These are phyloP conservation scores for Eutypa lata DNA, from an alignment of 2,329 filamentous ascomycete genomes.

Conservation along the genomic window DNA sequence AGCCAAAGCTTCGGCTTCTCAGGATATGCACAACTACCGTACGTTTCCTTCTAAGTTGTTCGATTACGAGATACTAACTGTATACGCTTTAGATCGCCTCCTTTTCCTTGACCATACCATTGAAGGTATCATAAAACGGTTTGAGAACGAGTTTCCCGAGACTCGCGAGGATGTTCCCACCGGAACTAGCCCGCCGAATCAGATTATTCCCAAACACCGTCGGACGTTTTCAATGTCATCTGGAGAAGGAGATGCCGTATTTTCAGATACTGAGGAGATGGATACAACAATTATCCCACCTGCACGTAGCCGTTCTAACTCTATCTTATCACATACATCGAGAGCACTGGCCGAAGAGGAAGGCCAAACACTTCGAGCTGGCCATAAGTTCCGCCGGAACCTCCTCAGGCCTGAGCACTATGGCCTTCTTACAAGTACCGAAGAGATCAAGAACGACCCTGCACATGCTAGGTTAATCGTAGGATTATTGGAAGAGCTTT, in stretches of 20 bases:
- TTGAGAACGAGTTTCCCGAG: conserved; percentile 95
- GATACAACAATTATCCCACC: conserved; percentile 43
- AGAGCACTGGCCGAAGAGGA: conserved; percentile 55
- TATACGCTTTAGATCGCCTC: conserved; percentile 58
- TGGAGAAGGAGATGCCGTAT: conserved; percentile 33
- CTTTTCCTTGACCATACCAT: conserved; percentile 86
- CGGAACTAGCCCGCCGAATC: conserved; percentile 18
- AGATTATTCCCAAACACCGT: conserved; percentile 13
- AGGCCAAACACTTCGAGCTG: conserved; percentile 52
- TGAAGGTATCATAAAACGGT: conserved; percentile 87
- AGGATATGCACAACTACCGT: conserved; percentile 73
- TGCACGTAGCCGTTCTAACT: conserved; percentile 49
- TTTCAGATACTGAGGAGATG: conserved; percentile 46
- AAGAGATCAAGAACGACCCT: conserved; percentile 49
- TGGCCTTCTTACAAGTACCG: conserved; percentile 44
- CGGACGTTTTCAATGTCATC: conserved; percentile 27
- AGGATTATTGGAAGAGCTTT: conserved; percentile 61
- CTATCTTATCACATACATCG: conserved; percentile 47
- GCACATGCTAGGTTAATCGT: conserved; percentile 52
- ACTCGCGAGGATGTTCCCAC: conserved; percentile 48
- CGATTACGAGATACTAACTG: conserved; percentile 21
- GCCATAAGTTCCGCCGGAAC: conserved; percentile 53
- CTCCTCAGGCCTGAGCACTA: conserved; percentile 52
- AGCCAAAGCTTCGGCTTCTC: conserved; percentile 63
- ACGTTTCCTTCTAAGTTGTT: no score